These are phyloP conservation scores for Adansonia gregorii DNA, from an alignment of 441 rosid genomes.

Conservation along the genomic window DNA sequence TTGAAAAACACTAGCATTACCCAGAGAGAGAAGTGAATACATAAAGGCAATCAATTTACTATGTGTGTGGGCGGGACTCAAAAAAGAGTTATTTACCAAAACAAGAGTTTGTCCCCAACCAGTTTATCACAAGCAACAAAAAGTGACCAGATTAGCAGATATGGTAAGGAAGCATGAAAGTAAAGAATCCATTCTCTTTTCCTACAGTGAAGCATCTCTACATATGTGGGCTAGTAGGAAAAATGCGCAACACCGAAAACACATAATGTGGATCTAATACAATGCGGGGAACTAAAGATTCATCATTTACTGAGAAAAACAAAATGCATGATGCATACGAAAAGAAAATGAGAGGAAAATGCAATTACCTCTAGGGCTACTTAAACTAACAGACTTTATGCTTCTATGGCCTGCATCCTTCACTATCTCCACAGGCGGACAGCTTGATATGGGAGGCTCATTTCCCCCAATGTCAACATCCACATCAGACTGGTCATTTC, in stretches of 20 bases:
- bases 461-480: conserved; percentile 67
- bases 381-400: conserved; percentile 37
- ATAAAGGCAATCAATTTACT: neutral
- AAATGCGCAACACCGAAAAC: neutral
- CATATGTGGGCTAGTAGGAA: neutral
- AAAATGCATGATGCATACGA: neutral
- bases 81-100: neutral
- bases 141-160: neutral
- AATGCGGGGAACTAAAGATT: neutral
- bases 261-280: neutral
- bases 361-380: conserved; percentile 57
- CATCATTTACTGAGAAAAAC: conserved; percentile 15
- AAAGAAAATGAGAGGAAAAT: neutral
- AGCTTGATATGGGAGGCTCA: conserved; percentile 69
- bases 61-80: neutral
- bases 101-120: neutral
- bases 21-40: neutral
- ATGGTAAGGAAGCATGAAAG: neutral
- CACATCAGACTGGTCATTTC: conserved; percentile 56
- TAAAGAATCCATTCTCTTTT: neutral
- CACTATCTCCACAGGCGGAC: conserved; percentile 44
- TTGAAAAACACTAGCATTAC: neutral
- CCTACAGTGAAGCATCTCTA: neutral
- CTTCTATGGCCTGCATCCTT: conserved; percentile 45
- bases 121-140: neutral